phyloP scores from a whole-genome alignment of 768 basidiomycete genomes.

The Amanita subjunquillea region DNA sequence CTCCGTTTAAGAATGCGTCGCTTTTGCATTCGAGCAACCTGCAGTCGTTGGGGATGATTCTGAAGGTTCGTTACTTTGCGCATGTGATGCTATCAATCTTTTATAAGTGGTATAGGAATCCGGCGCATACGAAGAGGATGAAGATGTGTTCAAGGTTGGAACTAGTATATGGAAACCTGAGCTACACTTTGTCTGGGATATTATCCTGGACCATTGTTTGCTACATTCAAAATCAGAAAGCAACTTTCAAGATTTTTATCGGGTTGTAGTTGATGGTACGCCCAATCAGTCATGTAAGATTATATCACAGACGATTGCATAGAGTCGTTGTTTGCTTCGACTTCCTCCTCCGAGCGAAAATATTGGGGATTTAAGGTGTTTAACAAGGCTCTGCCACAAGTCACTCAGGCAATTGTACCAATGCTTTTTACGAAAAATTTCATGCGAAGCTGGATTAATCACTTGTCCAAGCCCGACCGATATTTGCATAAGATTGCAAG shows the following conservation, averaged over 20 bases:
- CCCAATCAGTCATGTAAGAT: background rate
- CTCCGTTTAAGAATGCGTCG: slow-evolving; percentile 68
- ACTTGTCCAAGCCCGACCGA: slow-evolving; percentile 79
- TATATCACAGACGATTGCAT: background rate
- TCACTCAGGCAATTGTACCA: slow-evolving; percentile 56
- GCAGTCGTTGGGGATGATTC: slow-evolving; percentile 55
- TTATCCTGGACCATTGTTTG: slow-evolving; percentile 69
- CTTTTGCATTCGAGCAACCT: slow-evolving; percentile 68
- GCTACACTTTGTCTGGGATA: slow-evolving; percentile 86
- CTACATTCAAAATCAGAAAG: slow-evolving; percentile 33
- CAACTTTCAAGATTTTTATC: slow-evolving; percentile 86
- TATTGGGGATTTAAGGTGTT: slow-evolving; percentile 96
- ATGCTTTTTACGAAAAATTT: slow-evolving; percentile 92
- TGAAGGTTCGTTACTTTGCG: slow-evolving; percentile 51
- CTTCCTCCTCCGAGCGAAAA: slow-evolving; percentile 80
- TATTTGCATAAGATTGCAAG: slow-evolving; percentile 84
- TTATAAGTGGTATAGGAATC: slow-evolving; percentile 35
- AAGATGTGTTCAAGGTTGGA: slow-evolving; percentile 37
- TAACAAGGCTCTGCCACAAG: slow-evolving; percentile 62
- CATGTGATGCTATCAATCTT: slow-evolving; percentile 6
- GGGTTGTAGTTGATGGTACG: slow-evolving; percentile 84
- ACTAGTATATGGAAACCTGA: slow-evolving; percentile 77
- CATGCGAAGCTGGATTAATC: slow-evolving; percentile 96
- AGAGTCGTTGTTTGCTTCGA: slow-evolving; percentile 84
- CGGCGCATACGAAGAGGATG: slow-evolving; percentile 42